Conservation (phyloP, 2,329 filamentous ascomycete genomes). For the Fusarium buxicola region DNA sequence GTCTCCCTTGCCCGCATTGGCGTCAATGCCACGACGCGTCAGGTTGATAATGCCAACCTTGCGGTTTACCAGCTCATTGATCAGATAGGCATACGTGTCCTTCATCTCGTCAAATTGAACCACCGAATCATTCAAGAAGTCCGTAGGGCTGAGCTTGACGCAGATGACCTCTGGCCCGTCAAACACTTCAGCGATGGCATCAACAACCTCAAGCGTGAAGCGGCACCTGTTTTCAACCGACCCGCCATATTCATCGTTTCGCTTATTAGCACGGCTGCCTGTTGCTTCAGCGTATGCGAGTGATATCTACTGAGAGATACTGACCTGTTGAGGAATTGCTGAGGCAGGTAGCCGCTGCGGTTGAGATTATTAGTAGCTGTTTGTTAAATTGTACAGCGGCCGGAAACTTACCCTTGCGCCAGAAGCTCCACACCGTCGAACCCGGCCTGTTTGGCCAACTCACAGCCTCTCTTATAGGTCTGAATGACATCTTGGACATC, state of each 20-base stretch:
- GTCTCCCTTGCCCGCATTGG: not conserved
- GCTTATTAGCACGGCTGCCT: not conserved
- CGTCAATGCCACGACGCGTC: slow-evolving; percentile 4
- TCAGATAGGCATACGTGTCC: not conserved
- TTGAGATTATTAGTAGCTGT: not conserved
- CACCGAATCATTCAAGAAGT: slow-evolving; percentile 15
- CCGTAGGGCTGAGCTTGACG: slow-evolving; percentile 8
- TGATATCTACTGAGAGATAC: not conserved
- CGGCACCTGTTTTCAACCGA: slow-evolving; percentile 14
- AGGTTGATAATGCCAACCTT: slow-evolving; percentile 9
- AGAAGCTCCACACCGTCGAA: slow-evolving; percentile 14
- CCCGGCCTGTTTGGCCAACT: slow-evolving; percentile 1
- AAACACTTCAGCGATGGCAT: slow-evolving; percentile 1
- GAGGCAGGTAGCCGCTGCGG: slow-evolving; percentile 3
- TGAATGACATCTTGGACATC: not conserved
- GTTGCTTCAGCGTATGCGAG: not conserved
- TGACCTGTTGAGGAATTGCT: slow-evolving; percentile 11
- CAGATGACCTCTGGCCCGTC: not conserved
- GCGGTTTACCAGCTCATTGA: slow-evolving; percentile 1
- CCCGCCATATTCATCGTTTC: slow-evolving; percentile 3
- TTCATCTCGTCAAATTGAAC: slow-evolving; percentile 3
- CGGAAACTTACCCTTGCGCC: slow-evolving; percentile 7
- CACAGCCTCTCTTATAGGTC: not conserved
- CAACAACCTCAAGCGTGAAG: slow-evolving; percentile 6
- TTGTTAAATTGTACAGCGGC: fast-evolving